These are phyloP conservation scores for Coleophoma eucalyptorum DNA, from an alignment of 2,329 filamentous ascomycete species.

Conservation along the genomic window DNA sequence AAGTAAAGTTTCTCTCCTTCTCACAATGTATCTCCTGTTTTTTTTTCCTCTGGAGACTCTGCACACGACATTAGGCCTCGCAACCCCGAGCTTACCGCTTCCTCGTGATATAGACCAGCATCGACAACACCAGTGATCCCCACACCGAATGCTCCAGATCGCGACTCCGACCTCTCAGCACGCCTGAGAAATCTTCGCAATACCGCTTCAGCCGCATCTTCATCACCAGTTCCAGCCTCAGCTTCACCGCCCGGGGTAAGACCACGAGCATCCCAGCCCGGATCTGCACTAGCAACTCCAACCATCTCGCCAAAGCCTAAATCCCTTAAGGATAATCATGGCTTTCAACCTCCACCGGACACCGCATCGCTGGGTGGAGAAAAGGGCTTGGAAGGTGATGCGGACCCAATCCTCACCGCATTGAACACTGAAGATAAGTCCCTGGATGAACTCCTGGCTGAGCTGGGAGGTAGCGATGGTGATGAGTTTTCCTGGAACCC, in stretches of 20 bases:
- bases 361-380: not conserved
- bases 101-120: constrained; percentile 10
- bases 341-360: too few relatives aligned
- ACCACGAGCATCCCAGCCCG: too few relatives aligned
- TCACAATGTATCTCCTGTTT: not conserved
- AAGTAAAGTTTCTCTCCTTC: constrained; percentile 12
- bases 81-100: not conserved
- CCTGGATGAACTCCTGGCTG: constrained; percentile 25
- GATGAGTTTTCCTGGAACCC: constrained; percentile 21
- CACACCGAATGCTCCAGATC: constrained; percentile 2
- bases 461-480: constrained; percentile 12
- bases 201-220: constrained; percentile 13
- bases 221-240: not conserved
- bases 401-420: constrained; percentile 11
- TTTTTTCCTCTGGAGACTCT: too few relatives aligned
- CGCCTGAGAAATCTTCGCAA: constrained; percentile 24
- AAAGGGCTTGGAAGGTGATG: constrained; percentile 2
- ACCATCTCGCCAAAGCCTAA: too few relatives aligned
- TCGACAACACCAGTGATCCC: not conserved
- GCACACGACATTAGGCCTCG: not conserved
- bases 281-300: too few relatives aligned
- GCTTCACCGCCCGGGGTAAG: not conserved
- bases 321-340: too few relatives aligned
- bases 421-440: constrained; percentile 19
- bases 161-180: constrained; percentile 21